Conservation (phyloP, 345 rosid genomes). For the Salix suchowensis region DNA sequence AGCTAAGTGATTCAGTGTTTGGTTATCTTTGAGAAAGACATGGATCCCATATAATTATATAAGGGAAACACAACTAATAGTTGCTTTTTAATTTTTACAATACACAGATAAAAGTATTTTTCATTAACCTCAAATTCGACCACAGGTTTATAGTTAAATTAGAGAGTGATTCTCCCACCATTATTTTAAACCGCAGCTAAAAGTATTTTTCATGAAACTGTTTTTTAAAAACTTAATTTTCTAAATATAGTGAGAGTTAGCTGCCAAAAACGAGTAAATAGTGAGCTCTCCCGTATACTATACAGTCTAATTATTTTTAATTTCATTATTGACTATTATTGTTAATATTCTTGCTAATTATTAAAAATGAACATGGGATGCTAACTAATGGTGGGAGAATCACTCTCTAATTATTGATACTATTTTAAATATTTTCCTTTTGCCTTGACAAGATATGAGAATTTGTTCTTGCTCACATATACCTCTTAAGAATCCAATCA, state of each 20-base stretch:
- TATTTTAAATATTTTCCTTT: not conserved
- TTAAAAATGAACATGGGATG: not conserved
- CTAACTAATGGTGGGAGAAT: not conserved
- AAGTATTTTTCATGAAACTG: too few species aligned
- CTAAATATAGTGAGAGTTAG: not conserved
- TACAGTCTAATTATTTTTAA: not conserved
- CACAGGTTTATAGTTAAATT: too few species aligned
- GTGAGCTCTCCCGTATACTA: not conserved
- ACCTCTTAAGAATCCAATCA: not conserved
- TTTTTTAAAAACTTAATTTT: too few species aligned
- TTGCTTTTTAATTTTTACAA: too few species aligned
- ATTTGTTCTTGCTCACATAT: not conserved
- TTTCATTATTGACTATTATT: not conserved
- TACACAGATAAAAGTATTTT: too few species aligned
- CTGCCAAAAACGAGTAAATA: not conserved
- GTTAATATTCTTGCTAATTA: not conserved
- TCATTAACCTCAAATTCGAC: too few species aligned
- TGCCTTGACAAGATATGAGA: not conserved
- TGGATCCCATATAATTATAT: too few species aligned
- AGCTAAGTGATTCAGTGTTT: too few species aligned
- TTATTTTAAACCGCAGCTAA: too few species aligned
- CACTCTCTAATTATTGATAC: not conserved
- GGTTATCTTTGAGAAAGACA: too few species aligned
- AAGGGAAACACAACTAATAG: too few species aligned
- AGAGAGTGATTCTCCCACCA: too few species aligned